phyloP scores from a whole-genome alignment of 2,329 filamentous ascomycete species.

The Trichoderma aggressivum region DNA sequence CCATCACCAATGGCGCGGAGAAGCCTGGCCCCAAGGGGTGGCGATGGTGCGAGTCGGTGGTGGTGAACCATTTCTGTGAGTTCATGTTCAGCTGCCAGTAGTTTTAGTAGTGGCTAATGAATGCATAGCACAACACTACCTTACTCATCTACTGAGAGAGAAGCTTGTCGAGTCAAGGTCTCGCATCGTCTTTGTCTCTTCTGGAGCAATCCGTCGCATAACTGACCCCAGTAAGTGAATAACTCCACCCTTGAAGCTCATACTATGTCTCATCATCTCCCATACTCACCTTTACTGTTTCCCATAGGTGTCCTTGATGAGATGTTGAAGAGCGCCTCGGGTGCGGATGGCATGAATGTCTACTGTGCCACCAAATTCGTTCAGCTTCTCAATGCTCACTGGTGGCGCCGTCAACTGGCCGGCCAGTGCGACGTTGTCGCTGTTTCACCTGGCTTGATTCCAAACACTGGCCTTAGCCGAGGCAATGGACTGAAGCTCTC shows the following conservation, averaged over 20 bases:
- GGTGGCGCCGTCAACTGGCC: conserved; percentile 53
- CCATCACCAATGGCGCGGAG: conserved; percentile 35
- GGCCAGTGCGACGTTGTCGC: conserved; percentile 46
- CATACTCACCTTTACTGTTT: neutral
- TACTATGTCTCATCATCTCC: neutral
- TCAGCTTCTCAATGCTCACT: conserved; percentile 50
- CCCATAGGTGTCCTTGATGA: conserved; percentile 35
- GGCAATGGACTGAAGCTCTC: conserved; percentile 29
- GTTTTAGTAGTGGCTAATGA: neutral
- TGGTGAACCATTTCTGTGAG: conserved; percentile 53
- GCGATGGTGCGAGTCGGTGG: conserved; percentile 48
- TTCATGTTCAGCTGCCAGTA: neutral
- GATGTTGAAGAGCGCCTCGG: conserved; percentile 40
- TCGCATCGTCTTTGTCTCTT: conserved; percentile 50
- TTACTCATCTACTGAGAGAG: conserved; percentile 46
- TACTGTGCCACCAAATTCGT: conserved; percentile 50
- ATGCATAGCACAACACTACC: conserved; percentile 49
- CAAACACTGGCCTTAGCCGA: conserved; percentile 41
- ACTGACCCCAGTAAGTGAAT: conserved; percentile 34
- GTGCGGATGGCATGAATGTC: conserved; percentile 26
- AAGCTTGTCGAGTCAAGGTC: conserved; percentile 46
- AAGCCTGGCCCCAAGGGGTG: conserved; percentile 38
- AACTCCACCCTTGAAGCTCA: no score
- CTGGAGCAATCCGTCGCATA: conserved; percentile 44
- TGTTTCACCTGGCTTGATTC: conserved; percentile 52